These are phyloP conservation scores for Sphaceloma murrayae DNA, from an alignment of 2,329 filamentous ascomycete genomes.

Conservation along the genomic window DNA sequence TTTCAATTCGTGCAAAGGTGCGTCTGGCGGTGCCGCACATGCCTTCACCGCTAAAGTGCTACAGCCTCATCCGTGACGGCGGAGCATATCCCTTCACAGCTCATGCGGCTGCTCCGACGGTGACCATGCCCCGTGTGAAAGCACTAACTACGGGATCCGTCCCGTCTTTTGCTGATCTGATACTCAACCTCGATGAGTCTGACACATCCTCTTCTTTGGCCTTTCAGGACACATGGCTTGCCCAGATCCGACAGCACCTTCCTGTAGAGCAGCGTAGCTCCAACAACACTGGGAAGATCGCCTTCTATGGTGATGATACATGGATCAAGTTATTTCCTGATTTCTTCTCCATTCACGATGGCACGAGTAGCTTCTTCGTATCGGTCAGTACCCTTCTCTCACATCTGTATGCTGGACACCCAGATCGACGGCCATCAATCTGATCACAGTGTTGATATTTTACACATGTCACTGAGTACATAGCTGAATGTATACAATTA, in stretches of 20 bases:
- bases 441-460: constrained; percentile 6
- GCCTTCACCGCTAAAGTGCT: neutral
- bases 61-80: constrained; percentile 71
- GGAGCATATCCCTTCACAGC: constrained; percentile 87
- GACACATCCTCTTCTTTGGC: constrained; percentile 83
- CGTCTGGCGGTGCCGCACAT: constrained; percentile 20
- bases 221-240: constrained; percentile 89
- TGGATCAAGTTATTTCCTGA: constrained; percentile 94
- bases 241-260: constrained; percentile 60
- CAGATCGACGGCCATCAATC: no score
- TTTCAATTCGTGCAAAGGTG: constrained; percentile 86
- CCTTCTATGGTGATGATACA: constrained; percentile 97
- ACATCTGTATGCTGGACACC: no score
- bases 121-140: constrained; percentile 97
- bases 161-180: constrained; percentile 94
- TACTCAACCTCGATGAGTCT: constrained; percentile 90
- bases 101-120: constrained; percentile 89
- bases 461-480: constrained; percentile 23
- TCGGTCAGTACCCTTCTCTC: constrained; percentile 53
- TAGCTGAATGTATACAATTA: constrained; percentile 36
- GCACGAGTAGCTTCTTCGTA: constrained; percentile 96
- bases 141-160: constrained; percentile 95
- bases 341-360: constrained; percentile 78
- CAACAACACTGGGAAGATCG: constrained; percentile 68
- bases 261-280: no score